Conservation (phyloP, 257 asterid genomes). For the Craterostigma plantagineum region DNA sequence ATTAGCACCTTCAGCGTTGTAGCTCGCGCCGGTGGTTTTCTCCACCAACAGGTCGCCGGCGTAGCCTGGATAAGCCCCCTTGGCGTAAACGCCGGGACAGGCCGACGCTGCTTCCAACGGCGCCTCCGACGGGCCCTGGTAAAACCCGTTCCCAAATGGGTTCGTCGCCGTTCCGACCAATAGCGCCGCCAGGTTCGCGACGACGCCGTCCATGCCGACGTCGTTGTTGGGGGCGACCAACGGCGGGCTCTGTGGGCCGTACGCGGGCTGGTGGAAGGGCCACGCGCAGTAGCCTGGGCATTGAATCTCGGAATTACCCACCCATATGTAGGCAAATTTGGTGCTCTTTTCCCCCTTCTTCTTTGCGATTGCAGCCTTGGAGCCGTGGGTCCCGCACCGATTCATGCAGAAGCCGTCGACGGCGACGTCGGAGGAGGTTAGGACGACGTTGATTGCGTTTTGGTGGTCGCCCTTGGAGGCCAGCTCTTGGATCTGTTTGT, state of each 20-base stretch:
- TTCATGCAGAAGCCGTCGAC: neutral
- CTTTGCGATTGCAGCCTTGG: neutral
- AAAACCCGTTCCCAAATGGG: neutral
- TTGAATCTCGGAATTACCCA: neutral
- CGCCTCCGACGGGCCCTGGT: neutral
- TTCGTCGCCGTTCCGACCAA: neutral
- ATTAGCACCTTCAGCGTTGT: neutral
- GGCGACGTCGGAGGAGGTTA: neutral
- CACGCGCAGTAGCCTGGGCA: constrained; percentile 1
- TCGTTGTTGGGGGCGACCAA: neutral
- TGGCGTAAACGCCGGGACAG: neutral
- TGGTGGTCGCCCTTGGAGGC: neutral
- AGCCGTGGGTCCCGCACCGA: neutral
- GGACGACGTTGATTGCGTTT: neutral
- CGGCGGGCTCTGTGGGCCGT: constrained; percentile 1
- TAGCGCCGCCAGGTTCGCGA: neutral
- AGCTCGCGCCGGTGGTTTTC: neutral
- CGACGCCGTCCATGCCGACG: neutral
- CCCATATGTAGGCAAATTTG: neutral
- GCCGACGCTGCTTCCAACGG: neutral
- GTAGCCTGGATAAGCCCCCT: neutral
- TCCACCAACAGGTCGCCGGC: constrained; percentile 1
- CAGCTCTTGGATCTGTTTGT: neutral
- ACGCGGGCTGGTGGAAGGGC: neutral
- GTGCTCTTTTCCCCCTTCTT: neutral